Conservation (phyloP, 495 filamentous ascomycete genomes). For the Penicillium bovifimosum region DNA sequence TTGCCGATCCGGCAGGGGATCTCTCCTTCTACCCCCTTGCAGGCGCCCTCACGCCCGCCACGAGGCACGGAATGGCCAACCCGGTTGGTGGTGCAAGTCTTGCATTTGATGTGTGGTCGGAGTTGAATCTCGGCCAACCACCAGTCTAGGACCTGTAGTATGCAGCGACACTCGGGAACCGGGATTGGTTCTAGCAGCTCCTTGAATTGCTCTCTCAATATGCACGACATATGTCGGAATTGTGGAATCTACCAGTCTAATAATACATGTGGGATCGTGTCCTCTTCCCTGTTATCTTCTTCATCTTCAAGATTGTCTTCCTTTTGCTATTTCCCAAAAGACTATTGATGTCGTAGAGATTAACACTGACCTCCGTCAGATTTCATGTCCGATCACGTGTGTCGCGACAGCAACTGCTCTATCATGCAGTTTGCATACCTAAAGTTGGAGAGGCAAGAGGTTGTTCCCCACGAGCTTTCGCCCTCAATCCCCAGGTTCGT, state of each 20-base stretch:
- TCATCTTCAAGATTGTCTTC: neutral
- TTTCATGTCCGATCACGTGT: too few relatives aligned
- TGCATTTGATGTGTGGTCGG: neutral
- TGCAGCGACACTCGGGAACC: neutral
- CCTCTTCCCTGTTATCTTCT: neutral
- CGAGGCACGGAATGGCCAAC: slow-evolving; percentile 10
- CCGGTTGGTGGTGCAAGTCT: neutral
- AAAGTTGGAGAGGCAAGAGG: too few relatives aligned
- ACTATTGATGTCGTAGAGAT: too few relatives aligned
- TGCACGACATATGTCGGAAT: neutral
- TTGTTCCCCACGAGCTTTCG: too few relatives aligned
- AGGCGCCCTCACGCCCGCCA: slow-evolving; percentile 17
- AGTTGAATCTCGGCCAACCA: neutral
- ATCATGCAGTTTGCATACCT: too few relatives aligned
- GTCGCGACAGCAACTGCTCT: too few relatives aligned
- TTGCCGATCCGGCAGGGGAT: slow-evolving; percentile 21
- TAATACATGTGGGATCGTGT: neutral
- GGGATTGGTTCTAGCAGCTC: neutral
- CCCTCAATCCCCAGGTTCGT: too few relatives aligned
- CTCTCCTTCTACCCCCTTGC: slow-evolving; percentile 12
- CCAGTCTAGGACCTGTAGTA: neutral
- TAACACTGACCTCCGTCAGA: too few relatives aligned
- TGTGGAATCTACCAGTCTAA: too few relatives aligned
- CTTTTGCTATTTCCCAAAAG: too few relatives aligned
- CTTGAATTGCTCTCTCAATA: neutral